Conservation (phyloP, 306 rosid genomes). For the Trifolium subterraneum region DNA sequence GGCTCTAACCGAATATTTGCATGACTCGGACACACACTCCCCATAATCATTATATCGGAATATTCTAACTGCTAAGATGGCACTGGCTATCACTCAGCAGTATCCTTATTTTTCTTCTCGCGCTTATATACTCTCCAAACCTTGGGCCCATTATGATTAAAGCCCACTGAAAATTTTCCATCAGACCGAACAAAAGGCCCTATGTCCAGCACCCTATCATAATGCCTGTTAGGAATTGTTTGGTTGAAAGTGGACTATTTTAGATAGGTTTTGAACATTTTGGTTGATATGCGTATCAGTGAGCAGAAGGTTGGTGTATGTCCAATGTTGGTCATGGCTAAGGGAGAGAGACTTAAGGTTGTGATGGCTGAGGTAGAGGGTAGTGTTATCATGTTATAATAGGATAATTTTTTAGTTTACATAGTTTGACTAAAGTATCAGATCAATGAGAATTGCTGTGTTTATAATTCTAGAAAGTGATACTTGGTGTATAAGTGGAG, state of each 20-base stretch:
- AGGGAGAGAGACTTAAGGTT: neutral
- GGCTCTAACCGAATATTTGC: no score
- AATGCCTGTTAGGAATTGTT: neutral
- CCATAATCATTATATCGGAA: no score
- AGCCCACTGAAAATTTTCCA: no score
- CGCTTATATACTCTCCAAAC: no score
- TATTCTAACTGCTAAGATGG: no score
- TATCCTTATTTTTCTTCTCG: no score
- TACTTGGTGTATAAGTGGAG: slow-evolving; percentile 14
- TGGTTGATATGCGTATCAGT: neutral
- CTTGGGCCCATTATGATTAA: no score
- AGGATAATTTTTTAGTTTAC: neutral
- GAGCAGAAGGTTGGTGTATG: neutral
- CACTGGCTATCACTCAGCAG: no score
- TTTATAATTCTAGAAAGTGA: slow-evolving; percentile 20
- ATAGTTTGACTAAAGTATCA: slow-evolving; percentile 18
- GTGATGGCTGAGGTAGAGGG: slow-evolving; percentile 14
- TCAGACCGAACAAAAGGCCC: no score
- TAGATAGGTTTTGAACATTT: neutral
- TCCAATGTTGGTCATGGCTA: neutral
- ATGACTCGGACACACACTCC: no score
- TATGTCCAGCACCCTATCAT: no score
- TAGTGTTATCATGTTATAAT: neutral
- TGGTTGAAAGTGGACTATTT: neutral
- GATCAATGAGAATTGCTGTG: neutral